A percentile compares a stretch with the other conserved stretches of the same genome.
phyloP scores from a whole-genome alignment of 1,284 basidiomycete genomes.

The Sporisorium scitamineum region DNA sequence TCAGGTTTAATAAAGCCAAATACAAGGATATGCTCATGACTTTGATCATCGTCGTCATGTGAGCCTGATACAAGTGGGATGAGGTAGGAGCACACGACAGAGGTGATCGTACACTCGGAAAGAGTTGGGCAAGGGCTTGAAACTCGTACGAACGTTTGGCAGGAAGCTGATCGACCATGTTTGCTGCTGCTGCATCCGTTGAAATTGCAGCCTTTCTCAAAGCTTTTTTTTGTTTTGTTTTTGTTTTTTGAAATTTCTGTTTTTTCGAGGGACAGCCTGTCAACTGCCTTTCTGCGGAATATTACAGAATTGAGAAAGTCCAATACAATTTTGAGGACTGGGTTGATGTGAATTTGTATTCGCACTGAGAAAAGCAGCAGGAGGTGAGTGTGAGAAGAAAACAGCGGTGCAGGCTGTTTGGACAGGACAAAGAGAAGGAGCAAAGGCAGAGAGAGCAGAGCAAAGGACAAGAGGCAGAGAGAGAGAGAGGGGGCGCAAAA shows the following conservation, averaged over 20 bases:
- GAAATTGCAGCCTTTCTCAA: not conserved
- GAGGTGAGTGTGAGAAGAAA: not conserved
- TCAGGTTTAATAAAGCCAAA: not conserved
- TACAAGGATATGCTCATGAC: not conserved
- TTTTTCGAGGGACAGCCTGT: conserved; percentile 2
- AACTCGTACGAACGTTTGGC: conserved; percentile 1
- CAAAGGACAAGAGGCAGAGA: not conserved
- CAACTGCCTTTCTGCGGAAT: not conserved
- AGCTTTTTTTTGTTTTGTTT: not conserved
- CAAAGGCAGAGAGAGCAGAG: not conserved
- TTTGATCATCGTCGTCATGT: not conserved
- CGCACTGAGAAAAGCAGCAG: not conserved
- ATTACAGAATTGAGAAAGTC: not conserved
- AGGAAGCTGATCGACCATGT: not conserved
- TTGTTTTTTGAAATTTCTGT: not conserved
- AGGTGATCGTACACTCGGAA: not conserved
- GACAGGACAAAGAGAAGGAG: not conserved
- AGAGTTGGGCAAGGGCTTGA: not conserved
- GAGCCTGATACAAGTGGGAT: not conserved
- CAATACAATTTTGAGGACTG: not conserved
- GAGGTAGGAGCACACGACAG: not conserved
- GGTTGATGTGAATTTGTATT: conserved; percentile 9
- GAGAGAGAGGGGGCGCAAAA: not conserved
- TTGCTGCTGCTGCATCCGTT: conserved; percentile 2
- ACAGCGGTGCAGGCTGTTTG: not conserved